Base-by-base conservation (phyloP, 768 basidiomycete species). In the Hemileccinum rubropunctum region DNA sequence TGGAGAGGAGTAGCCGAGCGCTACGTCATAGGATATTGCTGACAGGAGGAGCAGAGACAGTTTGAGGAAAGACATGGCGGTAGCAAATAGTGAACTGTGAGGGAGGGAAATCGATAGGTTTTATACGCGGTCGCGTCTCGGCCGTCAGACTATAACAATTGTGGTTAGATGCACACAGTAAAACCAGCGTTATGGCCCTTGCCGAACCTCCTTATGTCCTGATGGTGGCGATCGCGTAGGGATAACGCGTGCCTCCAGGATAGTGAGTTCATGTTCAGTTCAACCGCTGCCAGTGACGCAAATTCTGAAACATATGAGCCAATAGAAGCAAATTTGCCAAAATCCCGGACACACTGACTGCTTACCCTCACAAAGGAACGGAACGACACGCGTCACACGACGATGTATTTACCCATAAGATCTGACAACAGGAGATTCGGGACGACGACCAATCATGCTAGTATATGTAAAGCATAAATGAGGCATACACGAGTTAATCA, bases 41-140 rank as follows among this genome's bases (percentile, higher is more conserved):
- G 57, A 59, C 4, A 28, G 11, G 5, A 59, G 9, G 2, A 59
- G 28, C 2, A 59, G 21, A 6, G 50, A 23, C 0, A 59, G 6
- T 9, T 59, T 52, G 36, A 47, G 7, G 12, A 56, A 0, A 0
- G 57, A 49, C 57, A 58, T 58, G 30, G 30, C 11, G 30, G 6
- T 14, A n/a, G 11, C 2, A 23, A n/a, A n/a, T 23, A 3, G 37
- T 42, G 4, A 17, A 5, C 9, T 11, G 32, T 10, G 27, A 18
- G 28, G 23, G 14, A n/a, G 12, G 15, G 26, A 7, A n/a, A 28
- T 28, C 5, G 20, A 36, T 36, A 17, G 35, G 35, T 36, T 36
- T 30, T 30, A 30, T 30, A 30, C 11, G 9, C 28, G 28, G 7
- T 30, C 9, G 11, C 28, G 28, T 12, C 28, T 8, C n/a, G n/a